Evolutionary conservation across 2,329 filamentous ascomycete genomes (phyloP), one percentile per base, ranked within the genome.

Genomic region (Capronia coronata): DNA sequence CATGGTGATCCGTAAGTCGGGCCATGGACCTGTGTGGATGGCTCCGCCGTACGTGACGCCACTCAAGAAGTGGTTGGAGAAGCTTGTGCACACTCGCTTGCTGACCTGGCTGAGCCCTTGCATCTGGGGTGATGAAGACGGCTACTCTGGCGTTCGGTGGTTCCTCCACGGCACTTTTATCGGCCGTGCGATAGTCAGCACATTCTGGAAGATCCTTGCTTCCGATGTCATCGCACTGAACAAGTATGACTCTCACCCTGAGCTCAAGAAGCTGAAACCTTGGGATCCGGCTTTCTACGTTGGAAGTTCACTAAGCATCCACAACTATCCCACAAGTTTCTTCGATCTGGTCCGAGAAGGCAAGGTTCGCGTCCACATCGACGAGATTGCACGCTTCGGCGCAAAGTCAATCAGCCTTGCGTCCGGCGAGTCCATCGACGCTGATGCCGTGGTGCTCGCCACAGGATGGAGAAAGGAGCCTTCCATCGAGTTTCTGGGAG

Each of bases 61-160:
- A 0, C 62, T 85, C n/a, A 82, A 82, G 63, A 75, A 75, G 50
- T 80, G 78, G 75, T 68, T 87, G 0, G 84, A 88, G 65, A 79
- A 83, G 59, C 73, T 88, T 3, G 75, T 83, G 2, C 76, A 77
- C 25, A 83, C 78, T 0, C 79, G 86, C 0, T 74, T 85, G 55
- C 67, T 89, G 46, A 84, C 80, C 1, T 88, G 83, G 80, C 80
- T 90, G 65, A 82, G 78, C 44, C 86, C 86, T 0, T 89, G 84
- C 62, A 75, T 84, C 11, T 90, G 83, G 82, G 83, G 81, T 3
- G 70, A 73, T 1, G 76, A 74, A 16, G 68, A 68, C 47, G 72
- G 68, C 3, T 70, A 64, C 35, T 13, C 25, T 13, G 61, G 62
- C 8, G 57, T 74, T 1, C 68, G 75, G 5, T 58, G 60, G 2